Conservation (phyloP, 2,329 filamentous ascomycete genomes). For the Metarhizium rileyi region DNA sequence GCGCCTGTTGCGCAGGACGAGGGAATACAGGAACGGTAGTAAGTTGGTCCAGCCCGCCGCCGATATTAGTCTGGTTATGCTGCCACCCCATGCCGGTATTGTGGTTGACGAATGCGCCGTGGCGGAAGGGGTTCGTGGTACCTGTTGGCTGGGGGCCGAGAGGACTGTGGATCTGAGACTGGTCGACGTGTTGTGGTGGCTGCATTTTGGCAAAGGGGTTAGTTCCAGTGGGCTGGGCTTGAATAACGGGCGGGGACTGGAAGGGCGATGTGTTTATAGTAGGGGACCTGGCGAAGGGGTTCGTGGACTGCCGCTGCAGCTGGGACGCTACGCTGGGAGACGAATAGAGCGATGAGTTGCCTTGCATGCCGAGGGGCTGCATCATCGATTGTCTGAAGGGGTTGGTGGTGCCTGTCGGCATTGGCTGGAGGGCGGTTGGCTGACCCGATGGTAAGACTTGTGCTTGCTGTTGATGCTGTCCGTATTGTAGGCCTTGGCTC, state of each 20-base stretch:
- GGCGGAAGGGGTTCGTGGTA: conserved; percentile 89
- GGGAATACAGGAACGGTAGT: conserved; percentile 81
- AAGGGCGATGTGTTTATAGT: conserved; percentile 27
- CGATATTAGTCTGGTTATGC: conserved; percentile 64
- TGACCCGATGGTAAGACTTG: conserved; percentile 21
- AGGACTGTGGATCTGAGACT: conserved; percentile 24
- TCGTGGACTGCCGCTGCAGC: conserved; percentile 59
- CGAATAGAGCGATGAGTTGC: conserved; percentile 19
- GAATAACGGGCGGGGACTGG: conserved; percentile 27
- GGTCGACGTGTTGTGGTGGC: conserved; percentile 20
- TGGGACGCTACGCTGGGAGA: conserved; percentile 32
- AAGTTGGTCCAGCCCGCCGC: conserved; percentile 70
- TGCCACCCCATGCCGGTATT: conserved; percentile 86
- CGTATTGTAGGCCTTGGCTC: conserved; percentile 14
- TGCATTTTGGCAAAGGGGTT: conserved; percentile 45
- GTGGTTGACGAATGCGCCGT: conserved; percentile 84
- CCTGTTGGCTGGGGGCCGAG: conserved; percentile 72
- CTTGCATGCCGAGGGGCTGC: conserved; percentile 41
- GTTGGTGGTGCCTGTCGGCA: conserved; percentile 59
- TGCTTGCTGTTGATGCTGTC: conserved; percentile 13
- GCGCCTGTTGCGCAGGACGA: conserved; percentile 55
- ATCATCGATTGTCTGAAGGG: conserved; percentile 92
- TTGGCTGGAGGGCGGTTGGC: conserved; percentile 31
- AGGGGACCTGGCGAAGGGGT: conserved; percentile 70
- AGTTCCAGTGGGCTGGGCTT: conserved; percentile 44